A percentile compares a stretch with the other conserved stretches of the same genome.
Conservation (phyloP, 371 early-diverging fungal species). For the Mucor racemosus region DNA sequence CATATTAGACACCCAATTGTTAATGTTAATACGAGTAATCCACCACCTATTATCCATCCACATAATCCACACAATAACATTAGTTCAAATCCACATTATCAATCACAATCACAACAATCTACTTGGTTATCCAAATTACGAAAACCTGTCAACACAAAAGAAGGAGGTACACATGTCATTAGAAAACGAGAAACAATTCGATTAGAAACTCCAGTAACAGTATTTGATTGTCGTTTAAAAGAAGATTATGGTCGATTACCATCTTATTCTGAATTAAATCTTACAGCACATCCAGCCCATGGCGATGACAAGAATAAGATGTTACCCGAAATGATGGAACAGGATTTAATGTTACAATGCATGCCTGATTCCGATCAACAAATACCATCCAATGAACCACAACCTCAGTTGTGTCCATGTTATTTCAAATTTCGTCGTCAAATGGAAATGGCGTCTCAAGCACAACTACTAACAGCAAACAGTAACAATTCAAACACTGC, state of each 20-base stretch:
- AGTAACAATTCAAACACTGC: neutral
- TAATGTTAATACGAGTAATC: constrained; percentile 9
- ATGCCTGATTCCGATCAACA: constrained; percentile 26
- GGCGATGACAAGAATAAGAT: constrained; percentile 28
- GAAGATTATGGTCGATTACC: constrained; percentile 55
- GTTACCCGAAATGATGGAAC: constrained; percentile 26
- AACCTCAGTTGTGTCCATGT: constrained; percentile 41
- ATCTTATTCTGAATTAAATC: constrained; percentile 47
- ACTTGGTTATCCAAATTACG: constrained; percentile 29
- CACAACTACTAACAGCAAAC: constrained; percentile 28
- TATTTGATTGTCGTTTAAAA: constrained; percentile 47
- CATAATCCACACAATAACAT: constrained; percentile 9
- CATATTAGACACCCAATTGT: constrained; percentile 16
- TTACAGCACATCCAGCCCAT: constrained; percentile 22
- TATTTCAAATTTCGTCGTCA: constrained; percentile 45
- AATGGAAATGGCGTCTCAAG: constrained; percentile 48
- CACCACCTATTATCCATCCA: constrained; percentile 3
- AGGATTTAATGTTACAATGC: constrained; percentile 33
- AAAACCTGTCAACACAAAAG: constrained; percentile 22
- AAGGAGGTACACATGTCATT: constrained; percentile 19
- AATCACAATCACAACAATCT: constrained; percentile 20
- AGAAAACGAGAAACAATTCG: constrained; percentile 31
- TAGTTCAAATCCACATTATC: neutral
- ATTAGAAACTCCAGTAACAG: constrained; percentile 31
- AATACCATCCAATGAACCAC: constrained; percentile 21